Conservation (phyloP, 768 basidiomycete species). For the Auriscalpium vulgare region DNA sequence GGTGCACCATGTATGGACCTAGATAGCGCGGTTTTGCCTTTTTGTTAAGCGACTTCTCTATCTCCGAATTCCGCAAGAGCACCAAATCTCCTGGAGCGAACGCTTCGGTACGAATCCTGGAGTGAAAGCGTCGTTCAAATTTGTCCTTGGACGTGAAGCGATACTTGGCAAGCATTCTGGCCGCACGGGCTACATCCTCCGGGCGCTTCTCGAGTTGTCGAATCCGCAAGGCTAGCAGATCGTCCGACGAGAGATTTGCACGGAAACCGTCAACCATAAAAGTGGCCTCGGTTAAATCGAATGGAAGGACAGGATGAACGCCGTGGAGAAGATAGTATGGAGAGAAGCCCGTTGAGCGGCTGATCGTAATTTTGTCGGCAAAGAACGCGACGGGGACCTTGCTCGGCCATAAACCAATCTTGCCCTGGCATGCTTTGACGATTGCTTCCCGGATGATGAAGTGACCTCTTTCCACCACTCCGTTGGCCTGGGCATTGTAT, state of each 20-base stretch:
- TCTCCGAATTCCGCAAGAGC: conserved; percentile 25
- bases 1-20: conserved; percentile 29
- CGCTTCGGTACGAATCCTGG: conserved; percentile 15
- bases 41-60: conserved; percentile 22
- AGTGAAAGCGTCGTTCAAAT: conserved; percentile 17
- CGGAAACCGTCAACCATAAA: conserved; percentile 22
- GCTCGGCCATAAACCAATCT: conserved; percentile 17
- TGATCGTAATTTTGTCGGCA: conserved; percentile 18
- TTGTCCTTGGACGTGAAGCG: conserved; percentile 18
- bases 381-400: conserved; percentile 17
- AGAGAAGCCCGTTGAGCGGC: conserved; percentile 16
- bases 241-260: conserved; percentile 6
- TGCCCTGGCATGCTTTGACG: conserved; percentile 19
- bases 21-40: conserved; percentile 28
- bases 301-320: conserved; percentile 23
- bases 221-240: conserved; percentile 19
- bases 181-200: conserved; percentile 17
- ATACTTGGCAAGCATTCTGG: conserved; percentile 10
- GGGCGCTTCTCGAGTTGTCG: conserved; percentile 20
- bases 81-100: conserved; percentile 28
- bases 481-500: conserved; percentile 30
- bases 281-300: conserved; percentile 25
- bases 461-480: conserved; percentile 30
- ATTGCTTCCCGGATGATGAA: conserved; percentile 24
- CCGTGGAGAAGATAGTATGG: conserved; percentile 22